phyloP scores from a whole-genome alignment of 306 rosid genomes.

The Cucumis sativus region Cucumber_9930_V3 NC_026655.2:4903001-4903500 shows the following conservation, averaged over 20 bases:
- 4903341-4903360: no score
- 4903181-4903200: constrained; percentile 13
- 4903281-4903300: neutral
- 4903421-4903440: constrained; percentile 11
- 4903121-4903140: constrained; percentile 19
- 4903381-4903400: no score
- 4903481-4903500: constrained; percentile 30
- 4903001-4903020: constrained; percentile 18
- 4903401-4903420: constrained; percentile 9
- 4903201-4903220: constrained; percentile 8
- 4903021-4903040: neutral
- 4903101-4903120: constrained; percentile 14
- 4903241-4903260: constrained; percentile 17
- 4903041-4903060: constrained; percentile 6
- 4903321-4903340: neutral
- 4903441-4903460: constrained; percentile 28
- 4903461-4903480: neutral
- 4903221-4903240: constrained; percentile 2
- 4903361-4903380: no score
- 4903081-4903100: constrained; percentile 15
- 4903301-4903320: neutral
- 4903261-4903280: constrained; percentile 15
- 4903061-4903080: constrained; percentile 11
- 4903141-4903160: neutral
- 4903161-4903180: constrained; percentile 1